Base-by-base conservation (phyloP, 345 rosid species). In the Brassica cretica region DNA sequence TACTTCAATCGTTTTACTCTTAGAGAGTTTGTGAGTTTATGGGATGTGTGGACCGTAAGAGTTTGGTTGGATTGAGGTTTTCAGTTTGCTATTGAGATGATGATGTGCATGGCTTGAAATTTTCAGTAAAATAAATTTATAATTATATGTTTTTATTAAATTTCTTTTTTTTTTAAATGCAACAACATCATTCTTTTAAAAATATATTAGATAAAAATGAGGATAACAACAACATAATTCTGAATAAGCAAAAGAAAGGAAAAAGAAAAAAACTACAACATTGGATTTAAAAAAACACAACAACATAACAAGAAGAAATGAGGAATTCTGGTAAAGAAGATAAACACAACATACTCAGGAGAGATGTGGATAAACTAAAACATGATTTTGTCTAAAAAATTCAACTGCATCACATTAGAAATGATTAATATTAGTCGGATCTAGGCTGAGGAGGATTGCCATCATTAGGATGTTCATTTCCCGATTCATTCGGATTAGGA, bases 391-490 rank as follows among this genome's bases (percentile, higher is more conserved):
- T 51, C 19, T 46, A 46, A 46, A 53, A 2, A 53, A 3, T 53
- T 16, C 24, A 55, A 16, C 9, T 55, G 60, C 8, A 16, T 55
- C 60, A 53, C 10, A 55, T 55, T 9, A 53, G 65, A 64, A 25
- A n/a, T 11, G 14, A 29, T 64, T 19, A 65, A 27, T 27, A 27
- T 27, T 27, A 27, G 30, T 27, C 30, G 30, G 30, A 27, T 27
- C 30, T 27, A 2, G 76, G 11, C 7, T 37, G 33, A 27, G 60
- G 49, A 55, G 66, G 81, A 29, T 12, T 59, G 14, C 46, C 71
- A 70, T 35, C 59, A 53, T 51, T 66, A 8, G 18, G 66, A 53
- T 37, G 59, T 8, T 71, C 76, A 78, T 71, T 65, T 19, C 58
- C 81, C 14, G 62, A 29, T 14, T 27, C 6, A 46, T 41, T 24